These are phyloP conservation scores for Amaranthus cruentus DNA, from an alignment of 148 eudicot species.

Conservation along the genomic window DNA sequence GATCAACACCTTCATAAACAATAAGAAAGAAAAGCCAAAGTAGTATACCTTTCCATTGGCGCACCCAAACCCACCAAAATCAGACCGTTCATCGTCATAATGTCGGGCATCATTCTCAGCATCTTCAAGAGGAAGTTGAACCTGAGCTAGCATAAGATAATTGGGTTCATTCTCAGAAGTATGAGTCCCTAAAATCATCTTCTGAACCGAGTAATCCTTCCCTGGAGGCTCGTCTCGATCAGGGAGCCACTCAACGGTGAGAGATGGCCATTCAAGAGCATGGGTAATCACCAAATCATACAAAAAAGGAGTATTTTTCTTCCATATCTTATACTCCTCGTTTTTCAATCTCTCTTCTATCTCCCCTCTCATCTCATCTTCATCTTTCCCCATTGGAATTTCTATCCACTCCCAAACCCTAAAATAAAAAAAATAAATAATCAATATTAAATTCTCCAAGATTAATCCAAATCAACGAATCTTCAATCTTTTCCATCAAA, in stretches of 20 bases:
- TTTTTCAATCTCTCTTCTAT: conserved; percentile 75
- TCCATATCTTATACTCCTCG: conserved; percentile 93
- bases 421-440: not conserved
- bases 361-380: conserved; percentile 64
- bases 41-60: conserved; percentile 60
- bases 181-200: conserved; percentile 86
- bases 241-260: conserved; percentile 93
- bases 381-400: conserved; percentile 63
- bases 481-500: not conserved
- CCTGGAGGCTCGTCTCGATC: conserved; percentile 78
- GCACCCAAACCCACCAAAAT: conserved; percentile 68
- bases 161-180: conserved; percentile 80
- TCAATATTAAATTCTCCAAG: not conserved
- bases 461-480: not conserved
- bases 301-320: conserved; percentile 76
- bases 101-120: conserved; percentile 63
- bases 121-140: conserved; percentile 76
- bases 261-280: conserved; percentile 91
- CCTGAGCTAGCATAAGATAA: conserved; percentile 85
- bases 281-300: conserved; percentile 82
- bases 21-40: not conserved
- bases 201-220: conserved; percentile 82
- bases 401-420: not conserved
- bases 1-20: not conserved
- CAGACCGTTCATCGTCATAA: conserved; percentile 61